A percentile compares a stretch with the other conserved stretches of the same genome.
Conservation (phyloP, 1,284 basidiomycete species). For the Abortiporus biennis region DNA sequence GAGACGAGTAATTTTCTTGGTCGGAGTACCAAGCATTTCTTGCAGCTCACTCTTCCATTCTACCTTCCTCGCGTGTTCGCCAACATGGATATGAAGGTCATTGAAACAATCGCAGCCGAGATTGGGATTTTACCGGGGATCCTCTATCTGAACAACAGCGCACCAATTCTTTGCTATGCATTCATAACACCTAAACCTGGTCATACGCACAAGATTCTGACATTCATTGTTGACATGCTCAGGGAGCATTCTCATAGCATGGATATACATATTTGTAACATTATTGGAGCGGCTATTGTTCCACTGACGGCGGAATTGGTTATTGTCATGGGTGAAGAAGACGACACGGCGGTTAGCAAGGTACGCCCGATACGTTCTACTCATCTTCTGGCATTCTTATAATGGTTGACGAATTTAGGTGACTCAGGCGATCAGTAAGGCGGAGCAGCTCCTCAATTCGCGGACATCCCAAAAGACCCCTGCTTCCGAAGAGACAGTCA, state of each 20-base stretch:
- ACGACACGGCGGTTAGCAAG: conserved; percentile 33
- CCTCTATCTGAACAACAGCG: conserved; percentile 57
- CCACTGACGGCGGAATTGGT: conserved; percentile 70
- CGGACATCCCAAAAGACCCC: conserved; percentile 15
- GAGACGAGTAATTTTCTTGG: conserved; percentile 64
- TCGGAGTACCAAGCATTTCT: conserved; percentile 53
- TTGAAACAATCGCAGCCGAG: conserved; percentile 40
- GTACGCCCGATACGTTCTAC: conserved; percentile 30
- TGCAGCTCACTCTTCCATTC: conserved; percentile 57
- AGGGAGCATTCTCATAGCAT: too few relatives aligned
- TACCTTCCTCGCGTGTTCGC: conserved; percentile 73
- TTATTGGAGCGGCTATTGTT: conserved; percentile 37
- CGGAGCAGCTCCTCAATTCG: conserved; percentile 46
- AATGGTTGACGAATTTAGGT: conserved; percentile 37
- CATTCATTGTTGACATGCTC: conserved; percentile 57
- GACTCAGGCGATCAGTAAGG: conserved; percentile 50
- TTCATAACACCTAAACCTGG: conserved; percentile 57
- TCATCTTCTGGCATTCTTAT: neutral
- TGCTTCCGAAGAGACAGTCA: conserved; percentile 14
- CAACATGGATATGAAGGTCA: conserved; percentile 40
- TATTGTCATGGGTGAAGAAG: conserved; percentile 67
- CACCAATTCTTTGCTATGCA: conserved; percentile 66
- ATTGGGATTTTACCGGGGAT: conserved; percentile 40
- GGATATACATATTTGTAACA: too few relatives aligned
- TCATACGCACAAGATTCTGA: conserved; percentile 50